Percentiles rank a stretch among this genome's conserved stretches.
Evolutionary conservation across 441 rosid species (phyloP).

Genomic region (Omphalea diandra): DNA sequence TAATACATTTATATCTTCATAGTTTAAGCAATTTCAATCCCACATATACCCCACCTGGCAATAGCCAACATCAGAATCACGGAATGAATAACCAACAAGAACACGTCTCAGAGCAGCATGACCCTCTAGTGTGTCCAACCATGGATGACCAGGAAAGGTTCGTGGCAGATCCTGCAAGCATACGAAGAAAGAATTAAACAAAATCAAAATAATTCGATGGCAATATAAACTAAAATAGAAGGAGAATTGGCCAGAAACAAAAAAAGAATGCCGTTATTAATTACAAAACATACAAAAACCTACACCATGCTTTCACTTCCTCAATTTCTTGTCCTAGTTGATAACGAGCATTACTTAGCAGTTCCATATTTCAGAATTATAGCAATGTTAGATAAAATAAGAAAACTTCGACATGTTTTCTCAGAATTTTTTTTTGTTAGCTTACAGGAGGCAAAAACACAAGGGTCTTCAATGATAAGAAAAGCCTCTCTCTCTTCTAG

Average conservation of each 20-base stretch:
- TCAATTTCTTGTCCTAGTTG: background rate
- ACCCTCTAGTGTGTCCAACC: slow-evolving; percentile 97
- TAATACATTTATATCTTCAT: background rate
- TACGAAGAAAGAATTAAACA: slow-evolving; percentile 3
- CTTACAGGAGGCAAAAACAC: too few species aligned
- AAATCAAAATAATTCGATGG: background rate
- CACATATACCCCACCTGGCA: slow-evolving; percentile 68
- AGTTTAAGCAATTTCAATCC: background rate
- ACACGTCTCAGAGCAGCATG: slow-evolving; percentile 90
- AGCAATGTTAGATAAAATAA: background rate
- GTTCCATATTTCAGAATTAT: background rate
- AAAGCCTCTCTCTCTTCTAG: background rate
- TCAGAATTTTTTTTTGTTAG: background rate
- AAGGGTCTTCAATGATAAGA: background rate
- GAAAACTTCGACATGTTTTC: background rate
- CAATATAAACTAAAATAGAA: background rate
- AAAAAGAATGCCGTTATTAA: background rate
- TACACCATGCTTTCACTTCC: slow-evolving; percentile 5
- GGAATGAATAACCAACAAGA: slow-evolving; percentile 92
- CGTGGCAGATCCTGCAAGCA: slow-evolving; percentile 83
- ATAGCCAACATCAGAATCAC: slow-evolving; percentile 99
- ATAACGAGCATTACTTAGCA: background rate
- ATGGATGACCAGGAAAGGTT: slow-evolving; percentile 97
- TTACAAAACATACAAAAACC: background rate
- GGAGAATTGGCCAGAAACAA: too few species aligned